Conservation (phyloP, 1,284 basidiomycete species). For the Golubevia sp. region DNA sequence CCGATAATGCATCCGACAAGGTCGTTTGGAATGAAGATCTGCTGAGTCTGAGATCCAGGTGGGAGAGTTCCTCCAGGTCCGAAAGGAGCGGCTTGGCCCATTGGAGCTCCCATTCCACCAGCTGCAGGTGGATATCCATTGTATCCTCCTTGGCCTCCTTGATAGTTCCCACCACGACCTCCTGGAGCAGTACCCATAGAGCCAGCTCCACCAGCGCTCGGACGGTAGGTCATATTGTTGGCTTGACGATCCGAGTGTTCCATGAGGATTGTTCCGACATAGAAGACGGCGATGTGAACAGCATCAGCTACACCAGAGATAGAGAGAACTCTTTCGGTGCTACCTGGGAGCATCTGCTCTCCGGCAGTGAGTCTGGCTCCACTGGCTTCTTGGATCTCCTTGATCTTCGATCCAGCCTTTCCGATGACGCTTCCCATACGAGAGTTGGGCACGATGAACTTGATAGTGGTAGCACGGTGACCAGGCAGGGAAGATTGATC, state of each 20-base stretch:
- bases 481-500: slow-evolving; percentile 96
- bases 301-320: slow-evolving; percentile 99
- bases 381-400: slow-evolving; percentile 98
- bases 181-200: slow-evolving; percentile 10
- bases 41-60: slow-evolving; percentile 80
- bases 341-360: slow-evolving; percentile 96
- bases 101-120: slow-evolving; percentile 9
- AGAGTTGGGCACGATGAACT: slow-evolving; percentile 95
- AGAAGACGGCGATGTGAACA: slow-evolving; percentile 98
- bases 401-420: slow-evolving; percentile 95
- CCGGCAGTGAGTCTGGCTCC: slow-evolving; percentile 94
- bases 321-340: slow-evolving; percentile 95
- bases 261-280: slow-evolving; percentile 94
- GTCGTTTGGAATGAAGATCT: slow-evolving; percentile 98
- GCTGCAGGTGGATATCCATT: slow-evolving; percentile 10
- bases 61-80: slow-evolving; percentile 66
- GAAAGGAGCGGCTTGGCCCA: slow-evolving; percentile 15
- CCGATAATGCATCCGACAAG: slow-evolving; percentile 98
- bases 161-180: background rate
- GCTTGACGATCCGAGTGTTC: slow-evolving; percentile 77
- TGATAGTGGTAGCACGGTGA: slow-evolving; percentile 96
- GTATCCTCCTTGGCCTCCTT: background rate
- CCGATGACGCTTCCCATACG: slow-evolving; percentile 99
- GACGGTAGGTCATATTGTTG: slow-evolving; percentile 55
- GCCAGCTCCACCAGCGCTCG: slow-evolving; percentile 30